Evolutionary conservation across 208 protist species (phyloP), one percentile per base, ranked within the genome.

Genomic region (Wallacemonas rigidus): DNA sequence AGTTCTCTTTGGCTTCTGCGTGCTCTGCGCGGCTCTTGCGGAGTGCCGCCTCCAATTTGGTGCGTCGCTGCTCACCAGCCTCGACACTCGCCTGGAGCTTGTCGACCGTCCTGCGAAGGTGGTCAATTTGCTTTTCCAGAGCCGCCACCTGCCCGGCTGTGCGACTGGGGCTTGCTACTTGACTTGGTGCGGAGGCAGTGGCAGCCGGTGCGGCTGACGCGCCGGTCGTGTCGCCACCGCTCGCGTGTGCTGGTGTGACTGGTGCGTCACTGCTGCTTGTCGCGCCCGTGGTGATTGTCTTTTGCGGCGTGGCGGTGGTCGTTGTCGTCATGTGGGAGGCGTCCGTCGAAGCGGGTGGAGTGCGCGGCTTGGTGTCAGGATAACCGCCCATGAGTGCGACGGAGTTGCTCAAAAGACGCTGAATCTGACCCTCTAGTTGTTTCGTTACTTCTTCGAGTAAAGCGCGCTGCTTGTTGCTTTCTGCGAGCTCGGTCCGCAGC

Each of bases 371-470:
- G 36, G 3, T 5, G 6, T 38, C 9, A 8, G 60, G 41, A 5
- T 44, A 38, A 17, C 26, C 64, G 35, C 48, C 51, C 64, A 69
- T 60, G 35, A 69, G 48, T 39, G 64, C 64, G 17, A 35, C 60
- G 5, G 60, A 65, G 60, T 41, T 65, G 7, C 14, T 43, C 36
- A 92, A 57, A 36, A 93, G 54, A 2, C 89, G 83, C 56, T 92
- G 84, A 41, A 94, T 69, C 71, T 94, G 89, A 1, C 89, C 89
- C 60, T 94, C 86, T 1, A 94, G 70, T 41, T 89, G 81, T 8
- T 62, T 71, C 53, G 70, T 88, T 45, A 74, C 82, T 72, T 89
- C 83, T 55, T 87, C 40, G 45, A 92, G 70, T 26, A 91, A 81
- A 4, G 71, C 68, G 6, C 69, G 57, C 41, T 85, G 70, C 40